Evolutionary conservation across 768 basidiomycete genomes (phyloP).

Genomic region (Pleurotus platypus): DNA sequence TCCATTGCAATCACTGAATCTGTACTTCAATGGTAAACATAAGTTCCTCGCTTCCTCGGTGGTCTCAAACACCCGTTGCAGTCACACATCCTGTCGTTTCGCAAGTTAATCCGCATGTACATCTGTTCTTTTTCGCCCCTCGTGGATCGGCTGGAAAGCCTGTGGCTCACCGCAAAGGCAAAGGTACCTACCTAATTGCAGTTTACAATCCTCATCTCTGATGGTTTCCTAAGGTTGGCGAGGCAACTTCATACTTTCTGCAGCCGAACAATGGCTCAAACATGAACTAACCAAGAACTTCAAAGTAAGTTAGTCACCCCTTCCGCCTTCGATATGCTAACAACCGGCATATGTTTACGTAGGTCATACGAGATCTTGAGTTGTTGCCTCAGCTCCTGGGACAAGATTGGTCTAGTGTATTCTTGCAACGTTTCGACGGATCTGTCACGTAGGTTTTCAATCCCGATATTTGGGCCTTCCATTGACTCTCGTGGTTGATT

Average conservation of each 20-base stretch:
- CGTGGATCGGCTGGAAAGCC: conserved; percentile 88
- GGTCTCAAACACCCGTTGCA: conserved; percentile 20
- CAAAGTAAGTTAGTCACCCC: conserved; percentile 46
- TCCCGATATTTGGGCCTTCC: conserved; percentile 17
- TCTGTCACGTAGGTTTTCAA: conserved; percentile 69
- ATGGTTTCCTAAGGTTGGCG: conserved; percentile 65
- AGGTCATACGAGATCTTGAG: conserved; percentile 90
- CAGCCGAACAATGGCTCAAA: conserved; percentile 93
- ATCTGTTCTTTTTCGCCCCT: conserved; percentile 93
- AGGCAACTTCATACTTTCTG: conserved; percentile 90
- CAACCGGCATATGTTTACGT: conserved; percentile 26
- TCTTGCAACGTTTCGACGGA: conserved; percentile 91
- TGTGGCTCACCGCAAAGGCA: conserved; percentile 90
- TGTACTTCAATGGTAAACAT: conserved; percentile 78
- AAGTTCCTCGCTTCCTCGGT: background rate
- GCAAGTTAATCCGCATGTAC: conserved; percentile 90
- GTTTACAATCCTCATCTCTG: background rate
- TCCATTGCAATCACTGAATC: conserved; percentile 81
- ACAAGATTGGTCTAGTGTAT: conserved; percentile 95
- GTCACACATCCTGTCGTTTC: conserved; percentile 93
- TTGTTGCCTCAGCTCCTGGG: conserved; percentile 90
- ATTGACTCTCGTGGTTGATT: conserved; percentile 14
- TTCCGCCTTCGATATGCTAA: background rate
- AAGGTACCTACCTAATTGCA: conserved; percentile 44
- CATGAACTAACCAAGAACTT: conserved; percentile 96